Conservation (phyloP, 192 early-diverging fungal species). For the Entrophospora sp. region DNA sequence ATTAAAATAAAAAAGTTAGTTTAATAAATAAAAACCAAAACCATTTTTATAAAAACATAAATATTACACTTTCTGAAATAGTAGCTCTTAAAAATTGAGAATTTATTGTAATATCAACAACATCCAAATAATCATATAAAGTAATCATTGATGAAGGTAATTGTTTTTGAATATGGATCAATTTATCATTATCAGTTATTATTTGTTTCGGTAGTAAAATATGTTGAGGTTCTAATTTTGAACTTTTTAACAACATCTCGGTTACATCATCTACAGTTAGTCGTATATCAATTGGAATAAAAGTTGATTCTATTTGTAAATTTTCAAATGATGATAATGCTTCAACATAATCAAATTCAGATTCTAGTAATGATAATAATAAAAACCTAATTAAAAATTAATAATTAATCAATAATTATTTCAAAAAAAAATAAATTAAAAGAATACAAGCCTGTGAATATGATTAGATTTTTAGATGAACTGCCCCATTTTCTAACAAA, state of each 20-base stretch:
- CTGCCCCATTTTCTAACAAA: conserved; percentile 39
- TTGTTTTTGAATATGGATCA: no score
- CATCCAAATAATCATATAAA: neutral
- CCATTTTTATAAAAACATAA: neutral
- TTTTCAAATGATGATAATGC: conserved; percentile 28
- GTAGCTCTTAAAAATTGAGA: neutral
- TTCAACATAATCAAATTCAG: conserved; percentile 25
- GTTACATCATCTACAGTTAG: conserved; percentile 27
- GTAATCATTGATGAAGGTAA: neutral
- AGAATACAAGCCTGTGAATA: conserved; percentile 34
- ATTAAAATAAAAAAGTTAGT: neutral
- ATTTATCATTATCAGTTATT: neutral
- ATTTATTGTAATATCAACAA: conserved; percentile 9
- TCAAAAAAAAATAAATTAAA: neutral
- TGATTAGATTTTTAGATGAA: conserved; percentile 35
- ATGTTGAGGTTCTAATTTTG: conserved; percentile 26
- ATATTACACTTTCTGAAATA: neutral
- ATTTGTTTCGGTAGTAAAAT: conserved; percentile 22
- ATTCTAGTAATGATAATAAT: conserved; percentile 27
- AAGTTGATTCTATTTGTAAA: conserved; percentile 26
- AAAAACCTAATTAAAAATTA: neutral
- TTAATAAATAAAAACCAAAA: neutral
- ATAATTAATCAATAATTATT: neutral
- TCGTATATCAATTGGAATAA: conserved; percentile 28
- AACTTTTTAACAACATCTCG: conserved; percentile 25